These are phyloP conservation scores for Xylariales sp. DNA, from an alignment of 2,329 filamentous ascomycete genomes.

Conservation along the genomic window DNA sequence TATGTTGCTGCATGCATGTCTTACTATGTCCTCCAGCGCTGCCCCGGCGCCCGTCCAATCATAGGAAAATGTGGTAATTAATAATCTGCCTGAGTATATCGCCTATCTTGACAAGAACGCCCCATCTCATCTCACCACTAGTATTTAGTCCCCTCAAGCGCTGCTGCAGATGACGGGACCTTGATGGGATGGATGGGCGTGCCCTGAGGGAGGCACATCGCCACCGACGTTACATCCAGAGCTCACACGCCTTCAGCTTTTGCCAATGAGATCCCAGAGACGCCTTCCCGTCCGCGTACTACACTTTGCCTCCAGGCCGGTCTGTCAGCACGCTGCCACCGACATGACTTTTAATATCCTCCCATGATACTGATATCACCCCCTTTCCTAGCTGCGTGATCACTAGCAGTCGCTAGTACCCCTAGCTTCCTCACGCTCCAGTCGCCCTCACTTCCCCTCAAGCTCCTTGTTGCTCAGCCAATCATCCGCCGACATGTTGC, in stretches of 20 bases:
- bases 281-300: conserved; percentile 5
- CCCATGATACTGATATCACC: conserved; percentile 21
- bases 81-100: conserved; percentile 18
- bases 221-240: conserved; percentile 37
- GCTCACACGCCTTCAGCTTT: conserved; percentile 16
- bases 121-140: conserved; percentile 23
- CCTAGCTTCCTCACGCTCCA: conserved; percentile 25
- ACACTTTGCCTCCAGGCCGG: conserved; percentile 28
- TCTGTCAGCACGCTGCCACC: conserved; percentile 26
- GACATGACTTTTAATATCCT: conserved; percentile 19
- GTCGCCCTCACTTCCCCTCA: conserved; percentile 29
- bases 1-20: conserved; percentile 17
- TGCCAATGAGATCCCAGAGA: conserved; percentile 31
- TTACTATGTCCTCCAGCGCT: conserved; percentile 8
- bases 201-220: conserved; percentile 23
- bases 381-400: conserved; percentile 7
- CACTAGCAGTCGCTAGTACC: neutral
- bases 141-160: neutral
- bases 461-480: conserved; percentile 42
- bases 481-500: conserved; percentile 46
- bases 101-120: conserved; percentile 22
- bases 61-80: neutral
- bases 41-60: conserved; percentile 23
- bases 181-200: conserved; percentile 24
- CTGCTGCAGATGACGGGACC: conserved; percentile 26